Evolutionary conservation across 805 yeast genomes (phyloP), one percentile per base, ranked within the genome.

Genomic region (Spathaspora boniae): DNA sequence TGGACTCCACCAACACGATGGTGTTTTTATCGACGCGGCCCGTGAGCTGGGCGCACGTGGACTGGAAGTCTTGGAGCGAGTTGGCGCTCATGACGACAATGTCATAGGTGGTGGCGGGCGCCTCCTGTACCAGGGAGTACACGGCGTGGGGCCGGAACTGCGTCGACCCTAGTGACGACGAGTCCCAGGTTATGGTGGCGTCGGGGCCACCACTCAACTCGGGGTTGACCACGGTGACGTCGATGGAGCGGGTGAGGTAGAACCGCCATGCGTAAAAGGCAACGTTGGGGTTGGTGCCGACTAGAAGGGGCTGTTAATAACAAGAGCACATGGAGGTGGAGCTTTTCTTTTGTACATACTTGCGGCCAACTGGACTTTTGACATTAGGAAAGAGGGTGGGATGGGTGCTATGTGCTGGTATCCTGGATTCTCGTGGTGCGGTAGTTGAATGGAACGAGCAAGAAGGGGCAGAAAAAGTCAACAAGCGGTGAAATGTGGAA

Each of bases 1-100:
- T 76, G 32, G 80, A 73, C 58, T 84, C 94, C 24, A 84, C 60
- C 17, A 83, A 60, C 2, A 84, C 60, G 22, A 78, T 62, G 17
- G 87, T 70, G 53, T 70, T 42, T 6, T 44, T 36, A 29, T 53
- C 42, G 15, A 66, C 40, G 33, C 40, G 54, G 3, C 60, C 58
- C 18, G 40, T 44, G 21, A 65, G 38, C 19, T 40, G 45, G 12
- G 44, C 38, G 31, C 65, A 54, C 11, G 45, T 30, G 7, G 44
- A 39, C 46, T 63, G 72, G 43, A 66, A 63, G 43, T 58, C 62
- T 45, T 68, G 72, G 26, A 68, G 52, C 11, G 67, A 57, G 19
- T 54, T 38, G 32, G 60, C 56, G 39, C 60, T 51, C 29, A 68
- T 28, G n/a, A 68, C 38, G 18, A 65, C 60, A 19, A 63, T 49